A percentile compares a stretch with the other conserved stretches of the same genome.
Conservation (phyloP, 352 stramenopile species). For the Phytophthora crassamura region DNA sequence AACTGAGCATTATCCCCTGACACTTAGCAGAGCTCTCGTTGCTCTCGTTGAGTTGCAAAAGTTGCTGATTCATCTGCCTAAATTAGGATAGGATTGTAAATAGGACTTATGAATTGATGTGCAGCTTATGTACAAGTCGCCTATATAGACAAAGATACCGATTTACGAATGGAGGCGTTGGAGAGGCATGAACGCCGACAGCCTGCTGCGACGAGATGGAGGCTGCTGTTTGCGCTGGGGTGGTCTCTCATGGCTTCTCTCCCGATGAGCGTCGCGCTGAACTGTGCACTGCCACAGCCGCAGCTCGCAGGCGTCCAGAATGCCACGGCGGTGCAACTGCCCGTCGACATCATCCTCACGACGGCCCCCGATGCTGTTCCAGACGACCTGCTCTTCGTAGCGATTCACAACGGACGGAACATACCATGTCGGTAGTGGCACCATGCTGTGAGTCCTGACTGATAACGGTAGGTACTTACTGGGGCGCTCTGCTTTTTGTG, state of each 20-base stretch:
- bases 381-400: conserved; percentile 18
- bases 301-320: conserved; percentile 38
- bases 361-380: not conserved
- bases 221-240: conserved; percentile 5
- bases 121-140: conserved; percentile 1
- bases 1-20: too few relatives aligned
- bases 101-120: too few relatives aligned
- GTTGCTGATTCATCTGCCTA: too few relatives aligned
- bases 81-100: too few relatives aligned
- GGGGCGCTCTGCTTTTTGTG: not conserved
- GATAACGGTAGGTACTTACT: not conserved
- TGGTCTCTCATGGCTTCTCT: not conserved
- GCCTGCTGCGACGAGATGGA: not conserved
- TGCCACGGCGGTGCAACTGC: conserved; percentile 28
- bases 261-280: conserved; percentile 6
- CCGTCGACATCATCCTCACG: conserved; percentile 28
- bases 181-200: not conserved
- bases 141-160: not conserved
- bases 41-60: too few relatives aligned
- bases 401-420: conserved; percentile 22
- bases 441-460: not conserved
- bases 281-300: conserved; percentile 39
- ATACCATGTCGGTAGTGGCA: conserved; percentile 32
- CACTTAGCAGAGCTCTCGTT: too few relatives aligned
- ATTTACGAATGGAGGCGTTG: conserved; percentile 11